Base-by-base conservation (phyloP, 305 asterid genomes). In the Solanum chacoense region DNA sequence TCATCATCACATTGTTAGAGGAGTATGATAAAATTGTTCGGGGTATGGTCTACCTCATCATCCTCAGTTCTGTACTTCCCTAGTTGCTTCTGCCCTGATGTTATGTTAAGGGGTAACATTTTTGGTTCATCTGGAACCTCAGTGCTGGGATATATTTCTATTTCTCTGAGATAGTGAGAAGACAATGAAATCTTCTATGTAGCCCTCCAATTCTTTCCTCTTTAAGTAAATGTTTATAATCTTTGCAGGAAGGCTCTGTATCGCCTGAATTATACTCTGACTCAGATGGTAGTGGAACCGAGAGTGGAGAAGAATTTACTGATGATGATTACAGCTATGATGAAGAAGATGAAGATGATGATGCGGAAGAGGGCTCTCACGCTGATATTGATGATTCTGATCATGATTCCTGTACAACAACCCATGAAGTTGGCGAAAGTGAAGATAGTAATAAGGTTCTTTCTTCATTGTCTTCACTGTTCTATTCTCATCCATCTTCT, bases 221-320 rank as follows among this genome's bases (percentile, higher is more conserved):
- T 29, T 79, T 29, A 32, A 50, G 42, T 83, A 83, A 83, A 20
- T 24, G 72, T 20, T 20, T 83, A 89, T 22, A 34, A 12, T 88
- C 32, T 89, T 91, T 88, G 88, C 94, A 96, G 99, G 99, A 96
- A 91, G 97, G 95, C 81, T 92, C 98, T 16, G 91, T 71, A 76
- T 88, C 96, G 55, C 96, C 96, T 89, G 99, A 93, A 88, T 94
- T 98, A 75, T 98, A 98, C 91, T 94, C 99, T 40, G 98, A 98
- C 87, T 93, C 98, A 38, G 99, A 98, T 76, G 99, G 95, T 87
- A 95, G 94, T 91, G 98, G 94, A 85, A 94, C 96, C 87, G 99
- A 94, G 92, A 94, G 96, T 28, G 99, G 97, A 31, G 99, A 96
- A 89, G 99, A 98, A 92, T 94, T 98, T 88, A 94, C 96, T 40